A percentile compares a stretch with the other conserved stretches of the same genome.
phyloP scores from a whole-genome alignment of 768 basidiomycete genomes.

The Boletus reticuloceps region DNA sequence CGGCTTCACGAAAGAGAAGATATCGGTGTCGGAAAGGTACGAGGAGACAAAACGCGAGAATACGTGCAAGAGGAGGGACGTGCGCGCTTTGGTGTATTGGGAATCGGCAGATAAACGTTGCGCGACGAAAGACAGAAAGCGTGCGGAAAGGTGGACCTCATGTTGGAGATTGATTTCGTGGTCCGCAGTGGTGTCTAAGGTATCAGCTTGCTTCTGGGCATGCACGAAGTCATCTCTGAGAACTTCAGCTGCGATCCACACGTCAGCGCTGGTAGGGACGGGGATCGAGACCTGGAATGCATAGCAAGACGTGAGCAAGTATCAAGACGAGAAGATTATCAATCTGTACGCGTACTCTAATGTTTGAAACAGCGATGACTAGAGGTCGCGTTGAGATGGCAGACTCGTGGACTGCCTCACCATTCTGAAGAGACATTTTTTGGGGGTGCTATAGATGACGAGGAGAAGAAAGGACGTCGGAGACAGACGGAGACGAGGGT shows the following conservation, averaged over 20 bases:
- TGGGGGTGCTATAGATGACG: conserved; percentile 3
- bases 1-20: conserved; percentile 76
- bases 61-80: conserved; percentile 67
- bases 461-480: neutral
- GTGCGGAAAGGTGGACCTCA: conserved; percentile 74
- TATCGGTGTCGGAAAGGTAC: conserved; percentile 69
- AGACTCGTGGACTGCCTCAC: conserved; percentile 28
- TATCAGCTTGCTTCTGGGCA: conserved; percentile 55
- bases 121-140: conserved; percentile 78
- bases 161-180: conserved; percentile 59
- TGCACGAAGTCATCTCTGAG: conserved; percentile 86
- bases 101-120: conserved; percentile 56
- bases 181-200: conserved; percentile 50
- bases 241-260: conserved; percentile 93
- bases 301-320: conserved; percentile 1
- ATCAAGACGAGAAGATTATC: conserved; percentile 1
- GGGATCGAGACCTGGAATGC: conserved; percentile 73
- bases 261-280: conserved; percentile 73
- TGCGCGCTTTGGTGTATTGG: conserved; percentile 51
- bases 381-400: conserved; percentile 36
- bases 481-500: conserved; percentile 1
- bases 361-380: conserved; percentile 29
- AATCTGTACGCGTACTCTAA: conserved; percentile 33
- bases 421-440: conserved; percentile 35
- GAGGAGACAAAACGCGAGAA: conserved; percentile 75